Percentiles rank a stretch among this genome's conserved stretches.
Evolutionary conservation across 306 rosid species (phyloP).

Genomic region (Acacia melanoxylon): DNA sequence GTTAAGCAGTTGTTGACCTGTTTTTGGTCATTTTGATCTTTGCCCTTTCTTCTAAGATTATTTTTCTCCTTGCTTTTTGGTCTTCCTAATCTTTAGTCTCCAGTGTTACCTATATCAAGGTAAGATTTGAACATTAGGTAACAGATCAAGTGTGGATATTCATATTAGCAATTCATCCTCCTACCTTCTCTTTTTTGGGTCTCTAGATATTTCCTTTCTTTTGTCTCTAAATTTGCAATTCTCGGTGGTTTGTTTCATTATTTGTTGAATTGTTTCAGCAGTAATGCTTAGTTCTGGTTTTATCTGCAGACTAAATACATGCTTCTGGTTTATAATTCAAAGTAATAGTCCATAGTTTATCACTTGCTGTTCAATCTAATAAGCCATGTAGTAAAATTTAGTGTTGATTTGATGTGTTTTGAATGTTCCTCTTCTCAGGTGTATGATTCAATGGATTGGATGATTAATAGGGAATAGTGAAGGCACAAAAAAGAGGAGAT

Average conservation of each 20-base stretch:
- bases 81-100: neutral
- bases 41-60: neutral
- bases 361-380: neutral
- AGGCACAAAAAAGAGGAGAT: slow-evolving; percentile 42
- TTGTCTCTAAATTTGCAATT: neutral
- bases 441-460: slow-evolving; percentile 43
- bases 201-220: neutral
- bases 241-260: neutral
- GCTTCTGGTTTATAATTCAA: slow-evolving; percentile 2
- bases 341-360: slow-evolving; percentile 25
- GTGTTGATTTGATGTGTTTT: slow-evolving; percentile 18
- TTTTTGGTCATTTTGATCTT: slow-evolving; percentile 14
- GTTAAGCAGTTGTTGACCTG: slow-evolving; percentile 4
- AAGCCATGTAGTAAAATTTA: neutral
- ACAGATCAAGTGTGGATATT: neutral
- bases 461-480: slow-evolving; percentile 33
- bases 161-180: neutral
- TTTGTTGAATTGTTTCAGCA: neutral
- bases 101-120: neutral
- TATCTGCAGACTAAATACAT: slow-evolving; percentile 8
- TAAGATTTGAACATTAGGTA: neutral
- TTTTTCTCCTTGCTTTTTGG: neutral
- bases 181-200: neutral
- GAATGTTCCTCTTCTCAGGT: slow-evolving; percentile 41
- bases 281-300: slow-evolving; percentile 5